Base-by-base conservation (phyloP, 495 filamentous ascomycete species). In the Aspergillus bridgeri region DNA sequence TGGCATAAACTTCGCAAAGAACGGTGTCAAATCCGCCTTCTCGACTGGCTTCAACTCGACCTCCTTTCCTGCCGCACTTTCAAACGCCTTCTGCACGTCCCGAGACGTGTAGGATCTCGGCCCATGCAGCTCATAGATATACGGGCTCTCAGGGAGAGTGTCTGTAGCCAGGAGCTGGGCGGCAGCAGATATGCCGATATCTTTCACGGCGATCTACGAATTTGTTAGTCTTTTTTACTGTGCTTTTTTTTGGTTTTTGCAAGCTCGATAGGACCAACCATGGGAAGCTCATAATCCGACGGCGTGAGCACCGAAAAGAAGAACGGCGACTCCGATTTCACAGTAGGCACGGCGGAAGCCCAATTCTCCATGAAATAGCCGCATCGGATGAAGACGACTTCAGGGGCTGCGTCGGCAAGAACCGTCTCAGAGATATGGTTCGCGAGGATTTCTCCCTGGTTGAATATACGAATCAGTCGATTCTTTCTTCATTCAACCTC, bases 311-410 rank as follows among this genome's bases (percentile, higher is more conserved):
- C 11, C 2, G 57, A 45, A 22, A 51, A 19, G 7, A 59, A 48
- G 38, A 50, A 42, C 29, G 57, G 51, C 1, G 24, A 5, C 21
- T 59, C 51, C 1, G 33, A 27, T 5, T 44, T 25, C 18, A 59
- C 57, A 1, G 51, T 50, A 6, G 9, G 5, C 4, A 59, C 6
- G 0, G 33, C 51, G 0, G 45, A 0, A 11, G 45, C 57, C 57
- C 57, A 59, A 18, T 54, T 59, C 33, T 59, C 57, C 57, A 59
- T 59, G 21, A 59, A 54, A 54, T 59, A 59, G 8, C 45, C 51
- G 42, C 51, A 54, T 24, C 57, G 44, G 15, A 53, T 43, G 42
- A 59, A 22, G n/a, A 59, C 45, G 0, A 54, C 45, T 42, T 59
- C 57, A 0, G 29, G 21, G 1, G 51, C 57, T 3, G 51, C 57